Conservation (phyloP, 2,329 filamentous ascomycete genomes). For the Microdochium trichocladiopsis region DNA sequence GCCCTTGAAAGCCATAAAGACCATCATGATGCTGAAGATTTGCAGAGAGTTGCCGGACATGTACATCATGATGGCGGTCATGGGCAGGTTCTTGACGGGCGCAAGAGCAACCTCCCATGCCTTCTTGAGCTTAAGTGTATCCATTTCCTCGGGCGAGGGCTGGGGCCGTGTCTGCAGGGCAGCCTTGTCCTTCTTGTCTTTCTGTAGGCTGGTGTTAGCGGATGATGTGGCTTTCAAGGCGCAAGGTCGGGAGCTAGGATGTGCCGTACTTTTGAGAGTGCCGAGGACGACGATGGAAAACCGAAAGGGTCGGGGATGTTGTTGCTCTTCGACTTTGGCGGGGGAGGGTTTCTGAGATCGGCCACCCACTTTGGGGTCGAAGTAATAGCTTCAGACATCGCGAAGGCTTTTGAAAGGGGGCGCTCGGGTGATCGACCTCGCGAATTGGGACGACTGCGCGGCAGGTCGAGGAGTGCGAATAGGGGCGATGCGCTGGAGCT, state of each 20-base stretch:
- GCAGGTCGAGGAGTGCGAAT: background rate
- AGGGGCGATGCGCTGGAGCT: no score
- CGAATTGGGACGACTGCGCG: background rate
- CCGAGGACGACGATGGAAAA: conserved; percentile 50
- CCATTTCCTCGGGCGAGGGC: conserved; percentile 77
- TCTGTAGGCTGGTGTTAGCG: conserved; percentile 27
- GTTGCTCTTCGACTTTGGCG: conserved; percentile 56
- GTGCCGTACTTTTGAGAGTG: conserved; percentile 48
- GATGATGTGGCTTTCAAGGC: background rate
- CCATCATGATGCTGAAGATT: conserved; percentile 99
- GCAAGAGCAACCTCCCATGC: conserved; percentile 96
- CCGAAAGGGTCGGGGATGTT: conserved; percentile 81
- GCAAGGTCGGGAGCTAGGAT: conserved; percentile 1
- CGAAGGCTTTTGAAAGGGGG: background rate
- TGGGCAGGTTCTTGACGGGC: conserved; percentile 88
- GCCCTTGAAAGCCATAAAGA: conserved; percentile 97
- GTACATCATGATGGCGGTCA: conserved; percentile 99
- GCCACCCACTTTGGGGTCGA: conserved; percentile 57
- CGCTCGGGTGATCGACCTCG: no score
- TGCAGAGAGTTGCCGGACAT: conserved; percentile 98
- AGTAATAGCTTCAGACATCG: background rate
- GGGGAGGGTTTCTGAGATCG: conserved; percentile 66
- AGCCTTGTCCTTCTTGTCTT: conserved; percentile 38
- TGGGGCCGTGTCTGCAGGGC: conserved; percentile 47
- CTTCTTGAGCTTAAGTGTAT: conserved; percentile 95